These are phyloP conservation scores for Acrasis kona DNA, from an alignment of 78 protist species.

Conservation along the genomic window DNA sequence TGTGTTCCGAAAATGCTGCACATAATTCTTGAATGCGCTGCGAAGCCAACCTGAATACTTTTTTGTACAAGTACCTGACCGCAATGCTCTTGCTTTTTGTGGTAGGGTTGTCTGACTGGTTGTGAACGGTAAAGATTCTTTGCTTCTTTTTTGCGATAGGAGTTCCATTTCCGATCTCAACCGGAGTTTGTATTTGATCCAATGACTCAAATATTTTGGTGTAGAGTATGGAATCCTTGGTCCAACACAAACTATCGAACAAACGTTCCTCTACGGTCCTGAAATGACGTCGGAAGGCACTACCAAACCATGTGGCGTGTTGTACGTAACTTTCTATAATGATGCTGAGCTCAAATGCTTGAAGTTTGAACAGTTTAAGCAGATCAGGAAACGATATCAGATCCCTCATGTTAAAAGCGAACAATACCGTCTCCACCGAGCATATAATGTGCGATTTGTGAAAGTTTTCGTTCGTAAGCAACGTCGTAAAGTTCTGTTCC, in stretches of 20 bases:
- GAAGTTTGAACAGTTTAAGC: neutral
- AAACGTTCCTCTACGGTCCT: neutral
- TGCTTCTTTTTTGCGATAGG: neutral
- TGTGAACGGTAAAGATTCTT: no score
- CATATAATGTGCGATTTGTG: neutral
- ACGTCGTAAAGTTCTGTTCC: neutral
- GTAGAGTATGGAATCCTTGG: neutral
- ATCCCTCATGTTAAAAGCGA: neutral
- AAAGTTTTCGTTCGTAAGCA: neutral
- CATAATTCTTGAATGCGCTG: no score
- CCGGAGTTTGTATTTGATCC: neutral
- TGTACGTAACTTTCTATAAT: neutral
- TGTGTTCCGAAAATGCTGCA: no score
- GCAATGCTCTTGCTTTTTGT: no score
- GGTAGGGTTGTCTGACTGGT: no score
- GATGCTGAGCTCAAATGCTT: neutral
- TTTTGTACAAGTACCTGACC: no score
- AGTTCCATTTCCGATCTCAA: neutral
- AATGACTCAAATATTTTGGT: neutral
- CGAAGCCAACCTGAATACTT: no score
- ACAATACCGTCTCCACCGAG: neutral
- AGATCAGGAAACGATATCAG: neutral
- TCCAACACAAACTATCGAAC: neutral
- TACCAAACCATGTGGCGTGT: neutral
- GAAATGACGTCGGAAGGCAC: neutral